phyloP scores from a whole-genome alignment of 2,329 filamentous ascomycete species.

The Colletotrichum kahawae region DNA sequence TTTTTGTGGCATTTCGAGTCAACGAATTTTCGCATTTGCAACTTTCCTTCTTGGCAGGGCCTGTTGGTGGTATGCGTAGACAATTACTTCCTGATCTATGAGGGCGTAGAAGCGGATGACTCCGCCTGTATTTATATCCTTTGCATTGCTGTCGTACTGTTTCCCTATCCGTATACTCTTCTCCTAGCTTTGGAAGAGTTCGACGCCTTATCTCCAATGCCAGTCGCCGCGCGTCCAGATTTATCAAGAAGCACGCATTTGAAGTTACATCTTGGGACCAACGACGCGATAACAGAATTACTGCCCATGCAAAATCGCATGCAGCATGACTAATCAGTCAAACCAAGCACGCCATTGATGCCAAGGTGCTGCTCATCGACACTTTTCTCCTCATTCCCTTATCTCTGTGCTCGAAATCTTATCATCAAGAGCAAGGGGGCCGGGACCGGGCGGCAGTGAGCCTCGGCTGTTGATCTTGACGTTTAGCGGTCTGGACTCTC shows the following conservation, averaged over 20 bases:
- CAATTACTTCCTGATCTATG: not conserved
- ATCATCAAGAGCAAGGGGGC: not conserved
- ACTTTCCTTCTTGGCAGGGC: too few species aligned
- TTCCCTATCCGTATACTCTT: not conserved
- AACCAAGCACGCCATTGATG: slow-evolving; percentile 8
- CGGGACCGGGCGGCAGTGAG: not conserved
- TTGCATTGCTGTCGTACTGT: not conserved
- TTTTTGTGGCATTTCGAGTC: not conserved
- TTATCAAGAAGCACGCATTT: not conserved
- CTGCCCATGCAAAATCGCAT: not conserved
- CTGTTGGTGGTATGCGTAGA: not conserved
- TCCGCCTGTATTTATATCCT: not conserved
- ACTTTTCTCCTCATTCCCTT: not conserved
- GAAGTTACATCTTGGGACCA: not conserved
- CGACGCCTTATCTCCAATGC: not conserved
- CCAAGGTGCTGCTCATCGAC: slow-evolving; percentile 7
- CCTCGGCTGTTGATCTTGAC: not conserved
- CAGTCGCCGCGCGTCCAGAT: not conserved
- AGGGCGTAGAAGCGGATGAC: not conserved
- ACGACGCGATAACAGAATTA: not conserved
- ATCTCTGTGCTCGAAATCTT: not conserved
- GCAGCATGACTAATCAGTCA: not conserved
- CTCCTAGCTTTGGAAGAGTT: not conserved
- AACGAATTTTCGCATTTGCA: too few species aligned
- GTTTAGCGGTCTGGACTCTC: not conserved